Evolutionary conservation across 2,329 filamentous ascomycete genomes (phyloP), one percentile per base, ranked within the genome.

Genomic region (Colletotrichum falcatum): DNA sequence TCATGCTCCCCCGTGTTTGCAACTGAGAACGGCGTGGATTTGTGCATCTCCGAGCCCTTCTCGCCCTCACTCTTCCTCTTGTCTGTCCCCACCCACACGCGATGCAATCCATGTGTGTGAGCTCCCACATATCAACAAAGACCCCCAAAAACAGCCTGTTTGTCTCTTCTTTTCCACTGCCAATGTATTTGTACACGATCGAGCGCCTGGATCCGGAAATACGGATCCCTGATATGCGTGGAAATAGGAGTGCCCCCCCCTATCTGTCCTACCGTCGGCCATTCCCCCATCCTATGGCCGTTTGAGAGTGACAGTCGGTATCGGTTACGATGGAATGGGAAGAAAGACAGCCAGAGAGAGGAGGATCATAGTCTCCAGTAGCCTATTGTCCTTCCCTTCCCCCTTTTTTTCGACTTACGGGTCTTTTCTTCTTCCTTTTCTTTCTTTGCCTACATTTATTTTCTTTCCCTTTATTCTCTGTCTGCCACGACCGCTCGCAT

Each of bases 121-220:
- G 35, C 11, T 37, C 44, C 3, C 5, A 61, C n/a, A 11, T 28
- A 48, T 61, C 3, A 49, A 35, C 46, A 35, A 28, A 28, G 23
- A 53, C 16, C 30, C 2, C 46, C 30, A 33, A 33, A 46, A 20
- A 46, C 20, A 11, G 3, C 54, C 3, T 58, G 1, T 20, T 42
- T 8, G 2, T 11, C 46, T 61, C n/a, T 14, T 5, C 11, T 26
- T 37, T 30, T 35, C 23, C 48, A 16, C 18, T 14, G n/a, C 5
- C 18, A 20, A 23, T 62, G 60, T 62, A 53, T 16, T 18, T 62
- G 18, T 51, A 51, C 46, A 42, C 26, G 16, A 53, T 33, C 35
- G 46, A 35, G 18, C 16, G 35, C 35, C 48, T 26, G 48, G 9
- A 53, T 42, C 60, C 46, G 60, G 60, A 46, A 62, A 62, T 23